A percentile compares a stretch with the other conserved stretches of the same genome.
phyloP scores from a whole-genome alignment of 2,329 filamentous ascomycete genomes.

The Curvularia sp. region DNA sequence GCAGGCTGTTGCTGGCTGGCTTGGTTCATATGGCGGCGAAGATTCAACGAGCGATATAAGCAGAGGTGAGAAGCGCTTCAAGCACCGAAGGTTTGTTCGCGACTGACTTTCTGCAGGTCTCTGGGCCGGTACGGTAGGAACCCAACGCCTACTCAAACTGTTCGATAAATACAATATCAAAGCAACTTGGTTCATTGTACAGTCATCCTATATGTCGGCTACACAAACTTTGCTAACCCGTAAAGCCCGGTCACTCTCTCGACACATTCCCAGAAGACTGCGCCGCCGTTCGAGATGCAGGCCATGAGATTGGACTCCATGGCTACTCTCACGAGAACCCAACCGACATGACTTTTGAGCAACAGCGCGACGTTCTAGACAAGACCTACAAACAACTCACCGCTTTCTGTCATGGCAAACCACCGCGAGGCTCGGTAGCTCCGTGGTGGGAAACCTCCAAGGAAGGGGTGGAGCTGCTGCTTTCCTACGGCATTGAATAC shows the following conservation, averaged over 20 bases:
- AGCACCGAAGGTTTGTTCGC: neutral
- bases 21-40: neutral
- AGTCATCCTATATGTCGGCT: neutral
- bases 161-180: neutral
- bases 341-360: neutral
- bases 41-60: neutral
- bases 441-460: neutral
- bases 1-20: neutral
- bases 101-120: neutral
- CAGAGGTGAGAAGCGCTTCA: neutral
- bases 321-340: neutral
- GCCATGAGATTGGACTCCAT: neutral
- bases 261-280: neutral
- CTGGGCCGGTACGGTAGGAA: neutral
- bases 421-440: neutral
- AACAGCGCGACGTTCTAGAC: neutral
- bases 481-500: constrained; percentile 73
- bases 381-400: neutral
- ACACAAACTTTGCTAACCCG: neutral
- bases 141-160: neutral
- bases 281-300: neutral
- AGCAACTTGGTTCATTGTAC: neutral
- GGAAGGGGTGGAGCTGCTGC: constrained; percentile 43
- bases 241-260: neutral
- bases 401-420: neutral